Base-by-base conservation (phyloP, 2,329 filamentous ascomycete species). In the Trichoderma cornu-damae region DNA sequence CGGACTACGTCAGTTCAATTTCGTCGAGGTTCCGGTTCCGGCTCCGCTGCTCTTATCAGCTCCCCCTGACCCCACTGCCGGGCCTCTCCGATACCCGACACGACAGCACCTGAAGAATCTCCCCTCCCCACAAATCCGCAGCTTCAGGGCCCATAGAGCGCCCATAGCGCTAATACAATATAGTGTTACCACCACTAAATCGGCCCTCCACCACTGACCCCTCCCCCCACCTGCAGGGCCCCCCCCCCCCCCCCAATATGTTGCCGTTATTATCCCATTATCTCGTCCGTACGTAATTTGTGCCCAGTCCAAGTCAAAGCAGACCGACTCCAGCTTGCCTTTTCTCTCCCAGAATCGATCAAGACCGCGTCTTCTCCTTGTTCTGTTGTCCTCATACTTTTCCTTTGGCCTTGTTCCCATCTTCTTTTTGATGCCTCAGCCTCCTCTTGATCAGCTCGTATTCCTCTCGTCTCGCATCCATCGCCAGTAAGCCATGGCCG, bases 401-500 rank as follows among this genome's bases (percentile, higher is more conserved):
- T 50, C n/a, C 51, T 32, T 43, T 40, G 22, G 11, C 18, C 12
- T 26, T 22, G 16, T 59, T 24, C 16, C 7, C 35, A 44, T 28
- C 51, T 4, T 40, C 22, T 35, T 7, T 7, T 37, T 32, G 38
- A 16, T 28, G 26, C 35, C 11, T 3, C n/a, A 22, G 1, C 12
- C 20, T 43, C 9, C n/a, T 18, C 6, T 20, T 20, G 16, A 40
- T 54, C 20, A 49, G 28, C 28, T 30, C 9, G 28, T 6, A 6
- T 30, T 6, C 28, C 28, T 30, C 28, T 11, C 7, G 3, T 3
- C n/a, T 30, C 42, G n/a, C 9, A 3, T 7, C 4, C n/a, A 20
- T 14, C 22, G 14, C 16, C 40, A 60, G n/a, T n/a, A n/a, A n/a
- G 65, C 50, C 59, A 75, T 74, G 72, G 56, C 68, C 47, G 68